Percentiles rank a stretch among this genome's conserved stretches.
Conservation (phyloP, 495 filamentous ascomycete species). For the Daldinia grandis region DNA sequence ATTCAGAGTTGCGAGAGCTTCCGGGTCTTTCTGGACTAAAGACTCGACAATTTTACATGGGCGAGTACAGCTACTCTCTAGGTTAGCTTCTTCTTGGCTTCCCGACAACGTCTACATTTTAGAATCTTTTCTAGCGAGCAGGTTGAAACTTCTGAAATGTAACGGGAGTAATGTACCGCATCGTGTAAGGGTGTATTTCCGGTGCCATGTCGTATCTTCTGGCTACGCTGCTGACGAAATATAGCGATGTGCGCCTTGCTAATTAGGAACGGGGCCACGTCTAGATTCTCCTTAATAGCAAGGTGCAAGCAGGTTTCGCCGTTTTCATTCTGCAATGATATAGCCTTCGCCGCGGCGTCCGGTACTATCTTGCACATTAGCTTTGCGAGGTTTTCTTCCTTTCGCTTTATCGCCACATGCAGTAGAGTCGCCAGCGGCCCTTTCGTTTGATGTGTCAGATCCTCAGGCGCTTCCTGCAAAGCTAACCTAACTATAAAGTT, state of each 20-base stretch:
- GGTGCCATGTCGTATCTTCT: constrained; percentile 15
- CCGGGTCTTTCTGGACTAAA: constrained; percentile 17
- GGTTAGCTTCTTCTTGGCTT: constrained; percentile 21
- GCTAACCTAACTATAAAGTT: constrained; percentile 21
- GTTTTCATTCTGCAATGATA: constrained; percentile 25
- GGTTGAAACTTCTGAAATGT: constrained; percentile 12
- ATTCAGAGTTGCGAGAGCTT: constrained; percentile 24
- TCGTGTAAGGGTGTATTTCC: constrained; percentile 22
- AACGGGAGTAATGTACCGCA: constrained; percentile 21
- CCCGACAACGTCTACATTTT: constrained; percentile 17
- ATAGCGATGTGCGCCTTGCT: constrained; percentile 7
- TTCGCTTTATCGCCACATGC: constrained; percentile 25
- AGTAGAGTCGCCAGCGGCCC: constrained; percentile 20
- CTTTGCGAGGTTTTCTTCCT: constrained; percentile 18
- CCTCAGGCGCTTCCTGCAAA: constrained; percentile 15
- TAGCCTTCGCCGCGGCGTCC: constrained; percentile 19
- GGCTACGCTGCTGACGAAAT: constrained; percentile 20
- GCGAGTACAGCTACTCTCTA: not conserved
- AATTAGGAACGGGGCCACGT: constrained; percentile 14
- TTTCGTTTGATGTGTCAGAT: constrained; percentile 15
- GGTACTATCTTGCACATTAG: constrained; percentile 22
- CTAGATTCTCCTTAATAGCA: constrained; percentile 19
- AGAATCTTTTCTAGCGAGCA: constrained; percentile 14
- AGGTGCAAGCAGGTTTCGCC: constrained; percentile 25
- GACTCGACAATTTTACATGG: constrained; percentile 17